Evolutionary conservation across 208 protist genomes (phyloP).

Genomic region (Crithidia fasciculata): DNA sequence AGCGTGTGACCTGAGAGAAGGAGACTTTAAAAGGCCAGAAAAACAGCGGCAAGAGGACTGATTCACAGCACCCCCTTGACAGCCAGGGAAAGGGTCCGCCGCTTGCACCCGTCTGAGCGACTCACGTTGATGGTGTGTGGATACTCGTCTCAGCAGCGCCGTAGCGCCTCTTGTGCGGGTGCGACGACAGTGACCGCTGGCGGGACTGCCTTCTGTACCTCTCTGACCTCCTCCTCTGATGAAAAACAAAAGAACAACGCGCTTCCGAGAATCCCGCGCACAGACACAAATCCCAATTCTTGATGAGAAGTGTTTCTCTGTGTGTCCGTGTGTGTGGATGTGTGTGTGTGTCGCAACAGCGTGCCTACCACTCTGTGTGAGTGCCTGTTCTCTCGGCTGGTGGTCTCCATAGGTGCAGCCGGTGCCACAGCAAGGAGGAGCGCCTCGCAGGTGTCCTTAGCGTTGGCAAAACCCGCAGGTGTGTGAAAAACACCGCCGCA

Average conservation of each 20-base stretch:
- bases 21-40: neutral
- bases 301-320: neutral
- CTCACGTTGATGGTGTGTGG: slow-evolving; percentile 21
- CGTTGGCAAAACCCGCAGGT: slow-evolving; percentile 10
- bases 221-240: no score
- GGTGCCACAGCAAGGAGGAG: slow-evolving; percentile 12
- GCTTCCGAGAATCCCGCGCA: no score
- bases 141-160: slow-evolving; percentile 11
- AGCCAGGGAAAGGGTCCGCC: neutral
- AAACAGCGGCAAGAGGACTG: neutral
- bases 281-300: neutral
- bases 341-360: slow-evolving; percentile 5
- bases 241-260: no score
- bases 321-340: slow-evolving; percentile 8
- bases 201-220: no score
- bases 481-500: slow-evolving; percentile 3
- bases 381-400: no score
- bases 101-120: slow-evolving; percentile 6
- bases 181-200: neutral
- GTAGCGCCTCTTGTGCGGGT: slow-evolving; percentile 10
- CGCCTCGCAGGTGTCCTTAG: slow-evolving; percentile 18
- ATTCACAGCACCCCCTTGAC: no score
- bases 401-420: neutral
- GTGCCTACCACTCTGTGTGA: no score
- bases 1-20: no score